These are phyloP conservation scores for Microdochium trichocladiopsis DNA, from an alignment of 2,329 filamentous ascomycete genomes.

Conservation along the genomic window DNA sequence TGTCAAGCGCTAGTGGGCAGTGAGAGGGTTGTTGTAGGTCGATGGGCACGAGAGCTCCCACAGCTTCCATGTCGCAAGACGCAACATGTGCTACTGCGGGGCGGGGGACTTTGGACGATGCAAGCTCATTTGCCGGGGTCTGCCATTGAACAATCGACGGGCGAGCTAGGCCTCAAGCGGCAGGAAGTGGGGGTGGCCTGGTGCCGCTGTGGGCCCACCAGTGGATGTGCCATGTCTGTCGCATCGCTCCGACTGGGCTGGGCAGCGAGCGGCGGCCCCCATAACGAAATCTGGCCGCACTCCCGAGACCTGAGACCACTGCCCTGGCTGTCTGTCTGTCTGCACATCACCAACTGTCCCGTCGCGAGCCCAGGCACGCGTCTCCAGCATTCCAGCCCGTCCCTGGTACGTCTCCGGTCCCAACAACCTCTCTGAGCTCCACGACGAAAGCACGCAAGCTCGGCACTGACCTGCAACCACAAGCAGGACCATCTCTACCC, in stretches of 20 bases:
- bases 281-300: constrained; percentile 24
- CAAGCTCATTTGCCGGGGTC: no score
- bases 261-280: neutral
- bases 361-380: constrained; percentile 1
- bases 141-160: neutral
- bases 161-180: neutral
- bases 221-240: neutral
- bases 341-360: constrained; percentile 2
- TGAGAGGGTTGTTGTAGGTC: no score
- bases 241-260: neutral
- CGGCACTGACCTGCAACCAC: neutral
- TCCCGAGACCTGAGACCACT: constrained; percentile 14
- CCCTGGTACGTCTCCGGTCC: neutral
- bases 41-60: no score
- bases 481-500: neutral
- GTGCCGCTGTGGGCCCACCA: neutral
- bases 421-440: neutral
- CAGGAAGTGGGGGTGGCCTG: neutral
- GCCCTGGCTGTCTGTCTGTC: constrained; percentile 2
- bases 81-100: no score
- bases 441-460: neutral
- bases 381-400: neutral
- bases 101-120: no score
- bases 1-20: no score
- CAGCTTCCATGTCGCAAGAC: no score